Conservation (phyloP, 2,329 filamentous ascomycete species). For the Ophiostoma triangulosporum region DNA sequence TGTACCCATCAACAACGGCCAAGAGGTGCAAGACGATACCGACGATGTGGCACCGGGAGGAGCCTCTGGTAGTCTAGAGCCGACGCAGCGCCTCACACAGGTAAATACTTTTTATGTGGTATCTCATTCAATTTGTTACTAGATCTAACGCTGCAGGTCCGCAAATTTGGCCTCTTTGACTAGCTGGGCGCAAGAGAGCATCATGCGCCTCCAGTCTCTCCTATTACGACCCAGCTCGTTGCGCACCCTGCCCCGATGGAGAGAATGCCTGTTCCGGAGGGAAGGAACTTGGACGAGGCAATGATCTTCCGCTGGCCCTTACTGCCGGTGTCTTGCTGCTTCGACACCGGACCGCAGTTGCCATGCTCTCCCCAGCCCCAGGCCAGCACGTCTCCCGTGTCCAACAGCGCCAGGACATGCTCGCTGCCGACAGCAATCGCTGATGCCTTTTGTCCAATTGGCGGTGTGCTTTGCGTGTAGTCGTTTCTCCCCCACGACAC, state of each 20-base stretch:
- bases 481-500: slow-evolving; percentile 73
- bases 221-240: slow-evolving; percentile 57
- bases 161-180: slow-evolving; percentile 22
- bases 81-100: slow-evolving; percentile 62
- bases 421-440: slow-evolving; percentile 78
- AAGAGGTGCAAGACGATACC: slow-evolving; percentile 16
- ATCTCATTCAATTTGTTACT: not conserved
- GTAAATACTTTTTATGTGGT: slow-evolving; percentile 23
- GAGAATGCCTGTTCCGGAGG: slow-evolving; percentile 37
- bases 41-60: slow-evolving; percentile 9
- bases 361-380: slow-evolving; percentile 99
- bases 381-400: slow-evolving; percentile 52
- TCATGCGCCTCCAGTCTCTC: not conserved
- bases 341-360: slow-evolving; percentile 59
- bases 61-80: slow-evolving; percentile 37
- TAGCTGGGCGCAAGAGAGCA: not conserved
- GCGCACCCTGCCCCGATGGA: slow-evolving; percentile 75
- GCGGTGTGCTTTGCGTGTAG: slow-evolving; percentile 64
- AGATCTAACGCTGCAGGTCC: slow-evolving; percentile 17
- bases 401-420: slow-evolving; percentile 64
- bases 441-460: slow-evolving; percentile 38
- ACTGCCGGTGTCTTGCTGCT: slow-evolving; percentile 50
- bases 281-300: slow-evolving; percentile 41
- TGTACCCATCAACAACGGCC: slow-evolving; percentile 29
- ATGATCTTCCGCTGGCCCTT: slow-evolving; percentile 57